These are phyloP conservation scores for Arthrobotrys sphaeroides DNA, from an alignment of 2,329 filamentous ascomycete genomes.

Conservation along the genomic window DNA sequence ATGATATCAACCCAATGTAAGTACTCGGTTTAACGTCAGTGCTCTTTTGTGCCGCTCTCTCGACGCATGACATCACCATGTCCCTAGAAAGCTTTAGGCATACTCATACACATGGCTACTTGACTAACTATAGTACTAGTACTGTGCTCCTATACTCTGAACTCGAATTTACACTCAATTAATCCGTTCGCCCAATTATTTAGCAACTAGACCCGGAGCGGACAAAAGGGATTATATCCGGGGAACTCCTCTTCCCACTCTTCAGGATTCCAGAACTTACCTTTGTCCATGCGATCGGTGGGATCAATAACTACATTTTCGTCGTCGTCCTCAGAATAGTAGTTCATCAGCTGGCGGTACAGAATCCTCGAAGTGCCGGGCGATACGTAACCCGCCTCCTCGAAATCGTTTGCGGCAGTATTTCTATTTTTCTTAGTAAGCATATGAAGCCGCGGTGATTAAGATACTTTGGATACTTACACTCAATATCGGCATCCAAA, in stretches of 20 bases:
- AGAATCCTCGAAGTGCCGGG: background rate
- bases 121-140: too few relatives aligned
- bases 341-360: background rate
- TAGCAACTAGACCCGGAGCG: too few relatives aligned
- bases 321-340: background rate
- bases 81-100: too few relatives aligned
- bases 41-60: too few relatives aligned
- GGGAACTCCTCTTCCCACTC: background rate
- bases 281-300: background rate
- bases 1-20: too few relatives aligned
- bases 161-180: too few relatives aligned
- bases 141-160: too few relatives aligned
- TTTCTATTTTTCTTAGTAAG: background rate
- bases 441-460: background rate
- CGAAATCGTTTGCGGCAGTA: background rate
- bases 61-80: too few relatives aligned
- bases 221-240: background rate
- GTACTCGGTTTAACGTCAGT: too few relatives aligned
- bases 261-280: conserved; percentile 4
- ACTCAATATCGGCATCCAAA: conserved; percentile 5
- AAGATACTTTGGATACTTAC: background rate
- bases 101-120: too few relatives aligned
- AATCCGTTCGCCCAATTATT: too few relatives aligned
- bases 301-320: background rate
- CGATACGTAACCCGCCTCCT: background rate